Base-by-base conservation (phyloP, 305 asterid species). In the Andrographis paniculata region DNA sequence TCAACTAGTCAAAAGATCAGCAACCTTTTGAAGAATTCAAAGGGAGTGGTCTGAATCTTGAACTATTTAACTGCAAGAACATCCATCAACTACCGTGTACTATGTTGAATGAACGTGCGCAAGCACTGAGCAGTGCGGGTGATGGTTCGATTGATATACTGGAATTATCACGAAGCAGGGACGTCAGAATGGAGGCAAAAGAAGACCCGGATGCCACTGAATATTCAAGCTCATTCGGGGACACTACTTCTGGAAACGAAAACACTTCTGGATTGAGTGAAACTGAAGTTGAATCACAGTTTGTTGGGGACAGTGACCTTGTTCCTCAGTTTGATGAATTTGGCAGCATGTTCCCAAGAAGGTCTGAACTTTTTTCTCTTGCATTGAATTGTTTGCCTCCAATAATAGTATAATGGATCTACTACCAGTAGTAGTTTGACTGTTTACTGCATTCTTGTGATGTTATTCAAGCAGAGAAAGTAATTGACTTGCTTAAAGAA, bases 151-250 rank as follows among this genome's bases (percentile, higher is more conserved):
- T 74, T 48, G 91, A 78, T 31, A 69, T 76, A 45, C 63, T 58
- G 38, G 95, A 67, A 43, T 55, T 73, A 45, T 72, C 80, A 40
- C 66, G 69, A 57, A 68, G 46, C 55, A 55, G 56, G 36, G 86
- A 76, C 53, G 50, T 58, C 57, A 74, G 43, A 57, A 51, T 70
- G 43, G 74, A 64, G 53, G 67, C 80, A 0, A 79, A 73, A 72
- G 87, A 70, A 38, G 94, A 87, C 64, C 88, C 88, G 0, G 92
- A 87, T 48, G 88, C 81, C 50, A 87, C 95, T 40, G 94, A 87
- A 65, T 64, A 81, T 71, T 84, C 97, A 37, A 87, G 94, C 61
- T 87, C 97, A 65, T 84, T 87, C 56, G 89, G 70, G 17, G 64
- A 75, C 70, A 71, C 92, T 17, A 50, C 61, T 58, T 83, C 95